These are phyloP conservation scores for Lolium perenne DNA, from an alignment of 176 grass and related monocot genomes.

Conservation along the genomic window DNA sequence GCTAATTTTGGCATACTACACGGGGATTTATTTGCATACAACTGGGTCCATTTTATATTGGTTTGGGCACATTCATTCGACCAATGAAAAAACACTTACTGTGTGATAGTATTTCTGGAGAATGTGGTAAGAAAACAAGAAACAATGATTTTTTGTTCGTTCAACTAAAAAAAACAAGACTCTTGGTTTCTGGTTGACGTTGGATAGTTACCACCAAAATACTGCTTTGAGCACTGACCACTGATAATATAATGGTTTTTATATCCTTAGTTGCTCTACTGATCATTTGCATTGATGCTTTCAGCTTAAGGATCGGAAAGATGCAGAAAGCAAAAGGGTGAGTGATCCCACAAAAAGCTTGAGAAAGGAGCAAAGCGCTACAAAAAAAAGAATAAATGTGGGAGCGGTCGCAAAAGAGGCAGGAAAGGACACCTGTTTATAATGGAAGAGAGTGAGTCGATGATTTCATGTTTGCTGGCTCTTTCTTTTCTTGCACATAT, in stretches of 20 bases:
- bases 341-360: background rate
- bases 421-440: background rate
- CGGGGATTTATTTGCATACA: background rate
- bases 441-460: background rate
- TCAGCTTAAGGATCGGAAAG: slow-evolving; percentile 28
- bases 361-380: slow-evolving; percentile 26
- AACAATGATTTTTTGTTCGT: no score
- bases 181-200: background rate
- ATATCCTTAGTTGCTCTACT: slow-evolving; percentile 4
- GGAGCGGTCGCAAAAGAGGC: background rate
- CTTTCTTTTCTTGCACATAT: background rate
- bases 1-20: background rate
- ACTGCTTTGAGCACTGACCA: background rate
- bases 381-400: background rate
- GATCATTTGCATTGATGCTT: slow-evolving; percentile 12
- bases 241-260: background rate
- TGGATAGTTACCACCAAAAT: no score
- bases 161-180: no score
- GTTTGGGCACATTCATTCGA: no score
- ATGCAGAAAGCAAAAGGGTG: background rate
- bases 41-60: no score
- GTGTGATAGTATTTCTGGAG: no score
- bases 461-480: background rate
- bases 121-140: no score
- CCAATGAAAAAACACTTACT: no score